Percentiles rank a stretch among this genome's conserved stretches.
phyloP scores from a whole-genome alignment of 331 rosid species.

The Spiraea crenata region DNA sequence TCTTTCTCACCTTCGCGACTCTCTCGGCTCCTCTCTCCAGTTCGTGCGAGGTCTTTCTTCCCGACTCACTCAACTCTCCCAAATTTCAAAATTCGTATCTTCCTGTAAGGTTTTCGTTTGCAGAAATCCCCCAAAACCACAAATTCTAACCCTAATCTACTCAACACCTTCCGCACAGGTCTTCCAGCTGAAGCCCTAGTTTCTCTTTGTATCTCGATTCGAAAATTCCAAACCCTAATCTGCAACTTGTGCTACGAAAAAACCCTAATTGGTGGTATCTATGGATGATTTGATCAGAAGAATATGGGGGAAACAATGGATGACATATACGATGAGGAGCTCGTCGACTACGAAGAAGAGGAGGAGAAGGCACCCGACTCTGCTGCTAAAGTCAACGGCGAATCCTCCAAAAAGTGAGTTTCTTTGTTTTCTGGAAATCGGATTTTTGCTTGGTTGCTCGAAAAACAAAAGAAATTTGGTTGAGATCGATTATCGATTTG shows the following conservation, averaged over 20 bases:
- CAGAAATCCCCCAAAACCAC: conserved; percentile 53
- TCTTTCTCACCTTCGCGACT: too few relatives aligned
- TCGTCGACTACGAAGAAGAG: conserved; percentile 95
- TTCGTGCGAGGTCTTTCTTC: conserved; percentile 39
- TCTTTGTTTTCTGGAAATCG: neutral
- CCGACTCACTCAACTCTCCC: neutral
- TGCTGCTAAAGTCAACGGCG: conserved; percentile 90
- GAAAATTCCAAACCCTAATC: conserved; percentile 23
- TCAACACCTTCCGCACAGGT: conserved; percentile 46
- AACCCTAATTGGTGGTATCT: conserved; percentile 7
- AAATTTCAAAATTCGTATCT: conserved; percentile 32
- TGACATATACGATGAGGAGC: conserved; percentile 95
- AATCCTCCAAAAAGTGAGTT: conserved; percentile 79
- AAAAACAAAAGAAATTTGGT: neutral
- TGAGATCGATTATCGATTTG: too few relatives aligned
- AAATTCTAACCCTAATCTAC: conserved; percentile 28
- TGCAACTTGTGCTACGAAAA: neutral
- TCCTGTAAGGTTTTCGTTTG: conserved; percentile 80
- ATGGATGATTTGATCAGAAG: conserved; percentile 19
- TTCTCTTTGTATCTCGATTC: neutral
- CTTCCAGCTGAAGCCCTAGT: conserved; percentile 40
- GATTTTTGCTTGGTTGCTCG: neutral
- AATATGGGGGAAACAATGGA: conserved; percentile 91
- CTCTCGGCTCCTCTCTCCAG: too few relatives aligned
- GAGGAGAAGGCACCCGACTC: conserved; percentile 93